Percentiles rank a stretch among this genome's conserved stretches.
Evolutionary conservation across 2,329 filamentous ascomycete genomes (phyloP).

Genomic region (Colletotrichum sp.): DNA sequence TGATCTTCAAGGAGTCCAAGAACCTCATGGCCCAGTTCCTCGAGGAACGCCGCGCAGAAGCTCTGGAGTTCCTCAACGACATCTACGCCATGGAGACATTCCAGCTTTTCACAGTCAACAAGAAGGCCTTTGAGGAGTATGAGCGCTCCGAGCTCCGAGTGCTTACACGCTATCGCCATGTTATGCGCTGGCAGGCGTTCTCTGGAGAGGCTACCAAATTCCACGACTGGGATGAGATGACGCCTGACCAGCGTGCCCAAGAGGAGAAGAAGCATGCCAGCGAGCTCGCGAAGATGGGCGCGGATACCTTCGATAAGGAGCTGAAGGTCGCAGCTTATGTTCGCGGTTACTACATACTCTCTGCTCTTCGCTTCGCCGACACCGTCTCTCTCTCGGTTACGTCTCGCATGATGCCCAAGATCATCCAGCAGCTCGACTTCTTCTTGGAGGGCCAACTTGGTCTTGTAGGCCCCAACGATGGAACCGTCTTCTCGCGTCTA

Average conservation of each 20-base stretch:
- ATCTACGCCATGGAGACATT: slow-evolving; percentile 59
- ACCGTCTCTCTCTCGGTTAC: slow-evolving; percentile 51
- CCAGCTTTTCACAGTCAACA: slow-evolving; percentile 63
- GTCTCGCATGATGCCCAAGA: slow-evolving; percentile 52
- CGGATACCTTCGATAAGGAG: slow-evolving; percentile 65
- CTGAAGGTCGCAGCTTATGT: slow-evolving; percentile 67
- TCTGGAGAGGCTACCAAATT: slow-evolving; percentile 30
- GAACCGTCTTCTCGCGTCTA: slow-evolving; percentile 41
- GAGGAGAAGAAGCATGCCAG: slow-evolving; percentile 48
- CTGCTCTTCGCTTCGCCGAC: slow-evolving; percentile 69
- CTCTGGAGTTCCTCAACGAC: slow-evolving; percentile 42
- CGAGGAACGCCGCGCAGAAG: slow-evolving; percentile 37
- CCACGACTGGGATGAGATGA: slow-evolving; percentile 49
- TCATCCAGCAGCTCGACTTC: slow-evolving; percentile 42
- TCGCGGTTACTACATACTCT: slow-evolving; percentile 72
- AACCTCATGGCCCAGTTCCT: slow-evolving; percentile 51
- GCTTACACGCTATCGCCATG: slow-evolving; percentile 53
- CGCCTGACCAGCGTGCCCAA: slow-evolving; percentile 49
- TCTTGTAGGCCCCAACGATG: slow-evolving; percentile 34
- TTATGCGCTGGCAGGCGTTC: slow-evolving; percentile 52
- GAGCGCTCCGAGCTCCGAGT: slow-evolving; percentile 49
- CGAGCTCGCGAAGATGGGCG: slow-evolving; percentile 53
- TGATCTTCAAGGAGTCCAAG: slow-evolving; percentile 55
- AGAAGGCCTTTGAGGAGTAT: slow-evolving; percentile 51
- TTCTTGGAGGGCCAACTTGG: slow-evolving; percentile 52